Conservation (phyloP, 2,329 filamentous ascomycete species). For the Chrysoporthe deuterocubensis region DNA sequence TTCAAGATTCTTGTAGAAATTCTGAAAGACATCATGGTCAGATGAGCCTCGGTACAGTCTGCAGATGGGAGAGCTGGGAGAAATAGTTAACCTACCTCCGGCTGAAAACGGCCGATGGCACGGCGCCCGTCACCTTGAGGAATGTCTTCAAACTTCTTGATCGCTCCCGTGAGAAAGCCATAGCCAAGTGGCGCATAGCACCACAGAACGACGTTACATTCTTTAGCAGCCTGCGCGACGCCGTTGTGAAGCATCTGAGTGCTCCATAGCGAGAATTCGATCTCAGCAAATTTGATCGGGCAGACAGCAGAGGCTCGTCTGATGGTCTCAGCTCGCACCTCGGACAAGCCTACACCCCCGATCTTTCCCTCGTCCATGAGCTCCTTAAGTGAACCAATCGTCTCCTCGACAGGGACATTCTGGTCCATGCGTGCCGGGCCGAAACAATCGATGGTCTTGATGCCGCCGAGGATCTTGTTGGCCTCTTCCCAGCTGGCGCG, state of each 20-base stretch:
- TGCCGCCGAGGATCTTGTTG: constrained; percentile 46
- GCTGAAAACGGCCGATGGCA: constrained; percentile 51
- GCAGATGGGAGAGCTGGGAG: background rate
- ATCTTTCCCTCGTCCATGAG: constrained; percentile 39
- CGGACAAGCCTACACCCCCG: constrained; percentile 37
- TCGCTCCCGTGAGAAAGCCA: constrained; percentile 57
- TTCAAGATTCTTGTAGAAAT: constrained; percentile 16
- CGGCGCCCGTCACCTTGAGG: constrained; percentile 50
- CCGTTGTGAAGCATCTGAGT: constrained; percentile 62
- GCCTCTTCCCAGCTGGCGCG: constrained; percentile 50
- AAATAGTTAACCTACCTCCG: constrained; percentile 39
- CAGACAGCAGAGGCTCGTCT: constrained; percentile 54
- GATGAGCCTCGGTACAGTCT: background rate
- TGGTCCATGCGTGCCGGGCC: constrained; percentile 52
- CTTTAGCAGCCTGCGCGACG: constrained; percentile 57
- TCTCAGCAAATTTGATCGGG: constrained; percentile 62
- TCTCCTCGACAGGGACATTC: constrained; percentile 39
- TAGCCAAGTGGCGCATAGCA: constrained; percentile 64
- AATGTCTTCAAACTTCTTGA: constrained; percentile 50
- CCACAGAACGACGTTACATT: constrained; percentile 60
- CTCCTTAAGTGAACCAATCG: constrained; percentile 35
- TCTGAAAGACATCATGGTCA: background rate
- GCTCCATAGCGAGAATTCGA: constrained; percentile 62
- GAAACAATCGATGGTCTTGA: constrained; percentile 54
- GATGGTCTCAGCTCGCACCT: constrained; percentile 40